Percentiles rank a stretch among this genome's conserved stretches.
Evolutionary conservation across 2,329 filamentous ascomycete species (phyloP).

Genomic region (Cladosporium cucumerinum): DNA sequence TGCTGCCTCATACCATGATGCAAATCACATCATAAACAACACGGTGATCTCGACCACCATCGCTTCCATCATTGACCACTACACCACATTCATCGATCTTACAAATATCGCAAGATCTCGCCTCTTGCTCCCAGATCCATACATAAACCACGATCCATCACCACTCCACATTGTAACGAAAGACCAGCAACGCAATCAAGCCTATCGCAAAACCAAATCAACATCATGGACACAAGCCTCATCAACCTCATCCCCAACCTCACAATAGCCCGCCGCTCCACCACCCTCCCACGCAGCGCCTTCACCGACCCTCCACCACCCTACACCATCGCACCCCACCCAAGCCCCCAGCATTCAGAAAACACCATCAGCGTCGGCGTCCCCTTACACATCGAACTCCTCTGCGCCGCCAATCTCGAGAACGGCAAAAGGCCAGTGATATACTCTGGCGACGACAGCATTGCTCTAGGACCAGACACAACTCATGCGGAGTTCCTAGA

Average conservation of each 20-base stretch:
- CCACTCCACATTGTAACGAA: background rate
- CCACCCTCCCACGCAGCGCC: background rate
- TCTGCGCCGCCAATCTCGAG: background rate
- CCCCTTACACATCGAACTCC: background rate
- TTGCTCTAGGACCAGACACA: background rate
- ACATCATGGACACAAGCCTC: background rate
- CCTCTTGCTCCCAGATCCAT: background rate
- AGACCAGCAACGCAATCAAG: background rate
- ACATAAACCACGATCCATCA: background rate
- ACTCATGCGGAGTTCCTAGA: background rate
- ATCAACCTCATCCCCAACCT: conserved; percentile 5
- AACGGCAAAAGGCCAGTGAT: background rate
- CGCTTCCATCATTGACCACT: background rate
- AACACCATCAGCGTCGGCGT: background rate
- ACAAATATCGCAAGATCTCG: background rate
- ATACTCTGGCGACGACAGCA: background rate
- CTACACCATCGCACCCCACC: background rate
- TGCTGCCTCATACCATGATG: background rate
- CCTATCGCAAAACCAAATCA: background rate
- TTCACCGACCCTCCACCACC: background rate
- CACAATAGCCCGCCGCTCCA: background rate
- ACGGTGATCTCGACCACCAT: background rate
- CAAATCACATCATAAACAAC: background rate
- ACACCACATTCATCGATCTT: background rate
- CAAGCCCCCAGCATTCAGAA: background rate